Evolutionary conservation across 2,329 filamentous ascomycete genomes (phyloP), one percentile per base, ranked within the genome.

Genomic region (Elsinoe ampelina): DNA sequence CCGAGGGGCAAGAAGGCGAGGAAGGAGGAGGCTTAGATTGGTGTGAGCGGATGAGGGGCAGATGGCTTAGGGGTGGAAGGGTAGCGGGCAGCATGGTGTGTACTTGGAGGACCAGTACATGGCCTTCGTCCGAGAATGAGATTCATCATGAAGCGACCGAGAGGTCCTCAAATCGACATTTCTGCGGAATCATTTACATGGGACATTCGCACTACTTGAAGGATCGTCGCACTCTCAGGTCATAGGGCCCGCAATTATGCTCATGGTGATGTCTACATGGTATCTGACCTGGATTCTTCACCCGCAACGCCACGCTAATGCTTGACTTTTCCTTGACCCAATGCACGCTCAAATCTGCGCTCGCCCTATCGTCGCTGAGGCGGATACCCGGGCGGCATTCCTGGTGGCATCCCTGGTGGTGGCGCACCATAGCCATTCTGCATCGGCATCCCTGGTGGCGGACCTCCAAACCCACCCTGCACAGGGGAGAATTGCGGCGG

Each of bases 1-100:
- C 71, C 74, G 70, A 95, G 95, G 84, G 79, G 80, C 67, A 90
- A 91, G 67, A 79, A 79, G 65, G 88, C 87, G 68, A 81, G 81
- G 77, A 85, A 87, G 80, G 85, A 84, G 43, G 50, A 56, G 54
- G 42, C 54, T 35, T 45, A 36, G 42, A 48, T 38, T 2, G 13
- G n/a, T 34, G 30, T 20, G 26, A 36, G 4, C 10, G 19, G 12
- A 34, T 26, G 36, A 41, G 52, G n/a, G 3, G 19, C 4, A 5
- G 26, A 30, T 7, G 20, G 35, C 1, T 34, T 35, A 26, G 19
- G 32, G 5, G 17, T 10, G 26, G 52, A 55, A 13, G 38, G 19
- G 12, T 12, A 20, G 13, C 6, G 41, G 19, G 20, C 11, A 13
- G 19, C 19, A 22, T 45, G 41, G 39, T 6, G 15, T 3, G 39